Percentiles rank a stretch among this genome's conserved stretches.
Conservation (phyloP, 345 rosid genomes). For the Bretschneidera sinensis region DNA sequence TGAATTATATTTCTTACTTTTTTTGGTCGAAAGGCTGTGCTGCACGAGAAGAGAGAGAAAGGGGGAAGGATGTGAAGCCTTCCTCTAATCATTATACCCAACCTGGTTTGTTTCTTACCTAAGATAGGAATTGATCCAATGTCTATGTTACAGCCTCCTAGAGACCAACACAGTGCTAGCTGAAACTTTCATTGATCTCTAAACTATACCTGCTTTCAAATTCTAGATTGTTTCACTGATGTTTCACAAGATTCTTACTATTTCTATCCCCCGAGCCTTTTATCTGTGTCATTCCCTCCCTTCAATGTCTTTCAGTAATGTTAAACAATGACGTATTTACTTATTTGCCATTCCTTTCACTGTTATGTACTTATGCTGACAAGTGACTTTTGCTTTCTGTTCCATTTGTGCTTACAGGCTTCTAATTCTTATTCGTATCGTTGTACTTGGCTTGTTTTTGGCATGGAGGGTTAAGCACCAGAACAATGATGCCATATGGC, state of each 20-base stretch:
- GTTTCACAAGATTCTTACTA: too few species aligned
- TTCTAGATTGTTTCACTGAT: neutral
- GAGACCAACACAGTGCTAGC: neutral
- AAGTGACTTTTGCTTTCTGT: neutral
- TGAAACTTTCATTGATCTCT: neutral
- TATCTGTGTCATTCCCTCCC: neutral
- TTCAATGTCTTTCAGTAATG: neutral
- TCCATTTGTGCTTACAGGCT: slow-evolving; percentile 52
- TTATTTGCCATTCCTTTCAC: neutral
- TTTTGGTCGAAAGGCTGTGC: neutral
- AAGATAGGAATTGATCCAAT: too few species aligned
- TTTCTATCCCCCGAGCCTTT: neutral
- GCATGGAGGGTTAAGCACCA: slow-evolving; percentile 65
- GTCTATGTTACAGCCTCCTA: too few species aligned
- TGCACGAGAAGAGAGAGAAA: neutral
- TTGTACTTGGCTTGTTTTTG: slow-evolving; percentile 72
- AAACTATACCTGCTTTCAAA: neutral
- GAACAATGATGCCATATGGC: slow-evolving; percentile 78
- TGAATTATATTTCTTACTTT: too few species aligned
- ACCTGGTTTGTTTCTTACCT: neutral
- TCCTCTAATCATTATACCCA: neutral
- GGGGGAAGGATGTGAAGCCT: neutral
- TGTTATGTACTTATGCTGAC: neutral
- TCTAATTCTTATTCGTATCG: slow-evolving; percentile 65
- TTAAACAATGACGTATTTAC: neutral